Evolutionary conservation across 2,329 filamentous ascomycete genomes (phyloP).

Genomic region (Sporothrix humicola): DNA sequence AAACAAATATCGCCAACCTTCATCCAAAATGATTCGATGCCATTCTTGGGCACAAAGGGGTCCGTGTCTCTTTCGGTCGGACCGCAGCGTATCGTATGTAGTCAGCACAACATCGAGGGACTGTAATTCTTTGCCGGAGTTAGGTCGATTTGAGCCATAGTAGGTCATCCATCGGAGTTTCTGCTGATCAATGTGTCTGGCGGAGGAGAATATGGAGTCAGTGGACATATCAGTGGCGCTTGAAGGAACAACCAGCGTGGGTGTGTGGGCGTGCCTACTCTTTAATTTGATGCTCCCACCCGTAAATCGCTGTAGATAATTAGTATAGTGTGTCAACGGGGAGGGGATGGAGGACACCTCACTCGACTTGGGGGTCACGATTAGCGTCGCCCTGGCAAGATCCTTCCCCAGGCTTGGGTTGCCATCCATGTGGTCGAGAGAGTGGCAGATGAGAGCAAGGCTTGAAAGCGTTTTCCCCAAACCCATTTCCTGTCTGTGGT

Average conservation of each 20-base stretch:
- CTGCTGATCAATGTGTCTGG: conserved; percentile 6
- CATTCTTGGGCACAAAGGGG: neutral
- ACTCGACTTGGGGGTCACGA: conserved; percentile 15
- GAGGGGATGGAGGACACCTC: conserved; percentile 1
- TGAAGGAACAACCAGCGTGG: conserved; percentile 1
- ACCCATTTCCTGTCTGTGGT: conserved; percentile 20
- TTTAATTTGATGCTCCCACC: conserved; percentile 14
- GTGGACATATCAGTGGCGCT: neutral
- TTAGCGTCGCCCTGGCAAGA: conserved; percentile 11
- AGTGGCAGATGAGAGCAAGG: conserved; percentile 17
- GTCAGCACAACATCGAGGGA: conserved; percentile 15
- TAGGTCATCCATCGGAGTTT: conserved; percentile 21
- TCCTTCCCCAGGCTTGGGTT: neutral
- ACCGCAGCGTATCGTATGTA: conserved; percentile 16
- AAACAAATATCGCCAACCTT: conserved; percentile 10
- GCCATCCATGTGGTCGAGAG: conserved; percentile 16
- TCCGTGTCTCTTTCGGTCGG: neutral
- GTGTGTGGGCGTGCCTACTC: neutral
- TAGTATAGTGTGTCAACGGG: neutral
- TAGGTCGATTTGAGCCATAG: conserved; percentile 12
- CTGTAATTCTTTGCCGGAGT: neutral
- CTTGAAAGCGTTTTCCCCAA: conserved; percentile 19
- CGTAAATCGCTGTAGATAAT: conserved; percentile 18
- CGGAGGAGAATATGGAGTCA: conserved; percentile 3
- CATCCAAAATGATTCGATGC: conserved; percentile 15